A percentile compares a stretch with the other conserved stretches of the same genome.
These are phyloP conservation scores for Ophiostoma sp. DNA, from an alignment of 2,329 filamentous ascomycete genomes.

Conservation along the genomic window DNA sequence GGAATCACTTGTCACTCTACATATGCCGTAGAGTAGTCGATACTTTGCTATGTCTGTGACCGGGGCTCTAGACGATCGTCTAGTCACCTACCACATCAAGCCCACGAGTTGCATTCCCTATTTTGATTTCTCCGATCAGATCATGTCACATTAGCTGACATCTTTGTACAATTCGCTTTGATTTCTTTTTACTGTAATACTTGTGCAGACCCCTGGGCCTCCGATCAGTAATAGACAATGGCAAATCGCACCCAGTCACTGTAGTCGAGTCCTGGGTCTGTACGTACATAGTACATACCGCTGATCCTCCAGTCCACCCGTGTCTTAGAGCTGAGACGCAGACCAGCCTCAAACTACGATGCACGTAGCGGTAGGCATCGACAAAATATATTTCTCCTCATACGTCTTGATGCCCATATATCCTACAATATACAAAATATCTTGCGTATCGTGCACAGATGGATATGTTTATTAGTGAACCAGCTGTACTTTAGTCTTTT, in stretches of 20 bases:
- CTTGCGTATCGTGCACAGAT: too few species aligned
- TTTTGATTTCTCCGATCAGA: background rate
- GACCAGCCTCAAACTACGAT: background rate
- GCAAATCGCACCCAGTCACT: background rate
- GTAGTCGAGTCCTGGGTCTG: background rate
- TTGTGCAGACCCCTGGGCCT: background rate
- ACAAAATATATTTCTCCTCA: too few species aligned
- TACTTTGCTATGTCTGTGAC: background rate
- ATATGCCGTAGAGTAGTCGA: background rate
- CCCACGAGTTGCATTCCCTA: conserved; percentile 7
- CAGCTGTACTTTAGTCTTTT: too few species aligned
- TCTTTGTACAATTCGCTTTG: background rate
- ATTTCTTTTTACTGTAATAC: background rate
- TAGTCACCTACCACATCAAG: background rate
- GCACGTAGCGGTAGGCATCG: background rate
- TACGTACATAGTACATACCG: background rate
- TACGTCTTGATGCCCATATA: too few species aligned
- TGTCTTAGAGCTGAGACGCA: background rate
- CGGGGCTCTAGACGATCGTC: background rate
- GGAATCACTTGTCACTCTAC: background rate
- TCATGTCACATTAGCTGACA: background rate
- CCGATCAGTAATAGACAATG: background rate
- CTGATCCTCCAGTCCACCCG: background rate
- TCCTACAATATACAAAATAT: too few species aligned
- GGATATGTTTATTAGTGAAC: too few species aligned